These are phyloP conservation scores for Trichoderma endophyticum DNA, from an alignment of 2,329 filamentous ascomycete species.

Conservation along the genomic window DNA sequence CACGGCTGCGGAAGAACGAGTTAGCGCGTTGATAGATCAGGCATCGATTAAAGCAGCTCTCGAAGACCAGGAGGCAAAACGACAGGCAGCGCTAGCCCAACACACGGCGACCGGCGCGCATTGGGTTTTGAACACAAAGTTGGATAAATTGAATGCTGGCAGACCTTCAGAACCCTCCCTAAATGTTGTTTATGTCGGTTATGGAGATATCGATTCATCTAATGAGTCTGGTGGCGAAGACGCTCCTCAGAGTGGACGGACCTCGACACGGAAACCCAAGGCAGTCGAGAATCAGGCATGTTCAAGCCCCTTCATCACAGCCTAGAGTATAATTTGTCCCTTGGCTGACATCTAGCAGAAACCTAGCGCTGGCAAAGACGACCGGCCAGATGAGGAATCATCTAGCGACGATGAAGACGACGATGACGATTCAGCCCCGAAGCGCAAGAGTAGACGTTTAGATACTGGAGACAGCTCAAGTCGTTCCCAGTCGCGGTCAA, in stretches of 20 bases:
- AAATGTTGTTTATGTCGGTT: constrained; percentile 59
- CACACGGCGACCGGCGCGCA: constrained; percentile 67
- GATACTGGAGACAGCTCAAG: constrained; percentile 25
- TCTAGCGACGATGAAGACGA: constrained; percentile 22
- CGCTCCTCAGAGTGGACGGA: constrained; percentile 33
- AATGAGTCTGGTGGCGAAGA: constrained; percentile 38
- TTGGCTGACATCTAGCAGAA: constrained; percentile 13
- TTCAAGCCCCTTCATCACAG: not conserved
- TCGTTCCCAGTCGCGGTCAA: constrained; percentile 35
- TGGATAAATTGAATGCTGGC: constrained; percentile 25
- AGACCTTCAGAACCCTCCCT: constrained; percentile 39
- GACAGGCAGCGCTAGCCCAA: constrained; percentile 58
- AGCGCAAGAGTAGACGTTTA: constrained; percentile 29
- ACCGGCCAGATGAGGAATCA: constrained; percentile 29
- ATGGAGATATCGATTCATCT: constrained; percentile 47
- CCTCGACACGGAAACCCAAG: constrained; percentile 25
- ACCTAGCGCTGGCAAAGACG: constrained; percentile 17
- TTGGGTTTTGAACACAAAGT: constrained; percentile 64
- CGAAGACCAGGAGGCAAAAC: constrained; percentile 64
- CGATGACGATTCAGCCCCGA: constrained; percentile 24
- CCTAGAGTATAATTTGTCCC: not conserved
- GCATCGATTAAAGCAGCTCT: constrained; percentile 61
- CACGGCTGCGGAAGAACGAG: constrained; percentile 34
- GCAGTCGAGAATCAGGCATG: not conserved
- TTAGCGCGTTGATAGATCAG: constrained; percentile 48